Evolutionary conservation across 257 asterid species (phyloP).

Genomic region (Phtheirospermum japonicum): DNA sequence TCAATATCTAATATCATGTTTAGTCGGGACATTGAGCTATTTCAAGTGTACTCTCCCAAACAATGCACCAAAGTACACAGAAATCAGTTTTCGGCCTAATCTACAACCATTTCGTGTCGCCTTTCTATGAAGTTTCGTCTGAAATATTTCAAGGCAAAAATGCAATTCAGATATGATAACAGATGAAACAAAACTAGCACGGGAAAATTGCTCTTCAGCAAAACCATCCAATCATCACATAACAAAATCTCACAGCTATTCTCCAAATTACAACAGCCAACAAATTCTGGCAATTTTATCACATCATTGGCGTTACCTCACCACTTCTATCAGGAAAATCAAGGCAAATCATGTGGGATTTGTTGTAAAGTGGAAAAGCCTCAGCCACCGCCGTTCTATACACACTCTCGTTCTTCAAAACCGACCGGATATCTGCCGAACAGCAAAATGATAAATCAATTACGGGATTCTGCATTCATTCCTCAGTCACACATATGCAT

Average conservation of each 20-base stretch:
- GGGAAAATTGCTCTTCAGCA: constrained; percentile 5
- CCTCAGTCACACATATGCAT: not conserved
- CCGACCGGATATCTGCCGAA: constrained; percentile 62
- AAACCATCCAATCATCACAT: constrained; percentile 11
- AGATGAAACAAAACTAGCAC: constrained; percentile 13
- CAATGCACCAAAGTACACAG: not conserved
- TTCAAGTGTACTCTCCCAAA: not conserved
- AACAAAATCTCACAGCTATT: constrained; percentile 4
- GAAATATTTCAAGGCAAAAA: not conserved
- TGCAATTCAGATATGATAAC: constrained; percentile 5
- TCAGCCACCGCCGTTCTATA: constrained; percentile 61
- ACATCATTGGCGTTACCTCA: constrained; percentile 55
- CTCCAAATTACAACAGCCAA: constrained; percentile 5
- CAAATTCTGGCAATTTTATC: constrained; percentile 20
- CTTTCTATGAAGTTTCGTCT: not conserved
- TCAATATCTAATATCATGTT: not conserved
- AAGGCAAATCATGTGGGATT: constrained; percentile 82
- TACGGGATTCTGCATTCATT: constrained; percentile 1
- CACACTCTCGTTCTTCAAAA: constrained; percentile 66
- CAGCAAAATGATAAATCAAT: constrained; percentile 16
- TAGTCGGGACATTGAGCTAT: not conserved
- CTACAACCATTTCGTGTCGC: constrained; percentile 10
- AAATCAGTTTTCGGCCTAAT: constrained; percentile 21
- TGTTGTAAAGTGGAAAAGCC: constrained; percentile 87
- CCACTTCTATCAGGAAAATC: constrained; percentile 87